Evolutionary conservation across 208 protist genomes (phyloP), one percentile per base, ranked within the genome.

Genomic region (Sergeia podlipaevii): DNA sequence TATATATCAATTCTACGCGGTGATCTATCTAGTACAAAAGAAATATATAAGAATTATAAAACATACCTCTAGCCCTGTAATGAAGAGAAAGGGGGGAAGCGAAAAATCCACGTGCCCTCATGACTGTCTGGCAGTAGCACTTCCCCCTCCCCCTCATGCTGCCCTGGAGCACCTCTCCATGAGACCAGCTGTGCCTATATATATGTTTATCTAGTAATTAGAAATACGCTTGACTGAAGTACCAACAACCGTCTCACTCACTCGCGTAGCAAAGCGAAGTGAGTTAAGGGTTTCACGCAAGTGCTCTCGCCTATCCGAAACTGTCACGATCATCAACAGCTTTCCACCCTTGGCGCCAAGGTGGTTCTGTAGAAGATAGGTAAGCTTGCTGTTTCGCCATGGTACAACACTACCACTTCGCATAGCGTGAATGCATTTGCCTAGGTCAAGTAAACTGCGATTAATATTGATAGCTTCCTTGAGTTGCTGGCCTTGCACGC

Each of bases 401-500:
- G 92, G 89, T 11, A 91, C 85, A 0, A 92, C 85, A 21, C 48
- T 36, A 3, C 70, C 67, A 13, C 62, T 46, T 33, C 77, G 78
- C 38, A 98, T 59, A 6, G 89, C 90, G 17, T 70, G 61, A 52
- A 98, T 97, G 51, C 97, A 97, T 57, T 97, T 96, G 29, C 93
- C 93, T 6, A 98, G 66, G 55, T 95, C 77, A 8, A 94, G 64
- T 21, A 98, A 63, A 18, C 74, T 90, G 6, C 73, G 54, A 59
- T 98, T 98, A 74, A 98, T 98, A 69, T 89, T 91, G 20, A 92
- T 71, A 26, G 88, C 85, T 70, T 98, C 94, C 59, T 91, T 84
- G 39, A 97, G 71, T 36, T 91, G 80, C 58, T 83, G 66, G 0
- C 91, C 94, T 30, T 91, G 78, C 26, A 77, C 89, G 6, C 91